Base-by-base conservation (phyloP, 2,329 filamentous ascomycete genomes). In the Ceratocystis lukuohia region DNA sequence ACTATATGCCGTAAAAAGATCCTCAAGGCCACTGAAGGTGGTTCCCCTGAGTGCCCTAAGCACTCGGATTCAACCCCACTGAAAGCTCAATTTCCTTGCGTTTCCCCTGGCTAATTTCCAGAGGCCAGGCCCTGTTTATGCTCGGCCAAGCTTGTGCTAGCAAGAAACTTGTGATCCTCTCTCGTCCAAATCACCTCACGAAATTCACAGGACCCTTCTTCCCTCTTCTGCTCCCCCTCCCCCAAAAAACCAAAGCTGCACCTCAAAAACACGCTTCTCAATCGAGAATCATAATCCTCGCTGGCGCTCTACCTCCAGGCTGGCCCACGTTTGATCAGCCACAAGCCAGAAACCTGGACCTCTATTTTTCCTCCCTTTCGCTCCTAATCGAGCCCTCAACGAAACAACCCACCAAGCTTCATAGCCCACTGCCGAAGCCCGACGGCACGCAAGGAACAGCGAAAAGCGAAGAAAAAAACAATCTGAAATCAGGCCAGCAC, bases 31-130 rank as follows among this genome's bases (percentile, higher is more conserved):
- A 41, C 37, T 41, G 37, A 41, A 41, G 37, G 37, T 15, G 37
- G 12, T 41, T 41, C 37, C 37, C 37, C 37, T 30, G 12, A 20
- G 56, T 15, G 56, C 56, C 56, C 56, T 59, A 30, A 20, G 20
- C 56, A 59, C 25, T 4, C 7, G 56, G 5, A 20, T n/a, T 30
- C 28, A 30, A 59, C 56, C 56, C 56, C 56, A n/a, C 56, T 59
- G 28, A 37, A 59, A n/a, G 30, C 25, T n/a, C 56, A 59, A 59
- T 59, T 59, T 37, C 56, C 28, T 20, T 28, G 56, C 56, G 8
- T 17, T 15, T 59, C 56, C 56, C 56, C 56, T 59, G 56, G 30
- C 48, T 20, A 33, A 59, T 59, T 59, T 59, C 56, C 56, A 59
- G 56, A 59, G 37, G 28, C 28, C 56, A 59, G 56, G 56, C 25